Evolutionary conservation across 225 moss, liverwort and hornwort genomes (phyloP).

Genomic region (Polytrichum commune): DNA sequence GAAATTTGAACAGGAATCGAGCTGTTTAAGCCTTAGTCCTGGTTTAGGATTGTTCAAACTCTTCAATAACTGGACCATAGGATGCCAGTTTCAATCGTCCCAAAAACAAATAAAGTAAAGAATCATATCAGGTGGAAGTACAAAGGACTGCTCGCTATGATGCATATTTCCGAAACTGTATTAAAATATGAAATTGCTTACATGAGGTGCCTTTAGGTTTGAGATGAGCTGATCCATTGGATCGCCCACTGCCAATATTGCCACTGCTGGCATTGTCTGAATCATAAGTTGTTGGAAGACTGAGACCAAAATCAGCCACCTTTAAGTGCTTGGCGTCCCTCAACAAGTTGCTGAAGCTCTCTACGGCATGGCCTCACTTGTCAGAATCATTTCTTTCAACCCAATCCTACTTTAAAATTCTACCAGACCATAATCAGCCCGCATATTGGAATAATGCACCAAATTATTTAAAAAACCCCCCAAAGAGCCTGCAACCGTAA

Average conservation of each 20-base stretch:
- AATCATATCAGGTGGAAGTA: too few species aligned
- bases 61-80: too few species aligned
- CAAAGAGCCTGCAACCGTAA: neutral
- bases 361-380: constrained; percentile 46
- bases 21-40: too few species aligned
- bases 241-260: constrained; percentile 25
- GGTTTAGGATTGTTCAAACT: too few species aligned
- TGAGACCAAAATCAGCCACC: constrained; percentile 80
- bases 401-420: neutral
- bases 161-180: neutral
- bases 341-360: constrained; percentile 72
- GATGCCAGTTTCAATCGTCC: too few species aligned
- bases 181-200: constrained; percentile 13
- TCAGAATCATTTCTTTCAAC: constrained; percentile 25
- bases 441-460: neutral
- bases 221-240: constrained; percentile 35
- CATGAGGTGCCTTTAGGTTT: constrained; percentile 64
- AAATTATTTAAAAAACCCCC: neutral
- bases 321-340: constrained; percentile 73
- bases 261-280: constrained; percentile 19
- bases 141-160: too few species aligned
- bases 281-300: constrained; percentile 49
- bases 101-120: too few species aligned
- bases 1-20: neutral
- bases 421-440: too few species aligned